Base-by-base conservation (phyloP, 2,329 filamentous ascomycete species). In the Biscogniauxia sp. region DNA sequence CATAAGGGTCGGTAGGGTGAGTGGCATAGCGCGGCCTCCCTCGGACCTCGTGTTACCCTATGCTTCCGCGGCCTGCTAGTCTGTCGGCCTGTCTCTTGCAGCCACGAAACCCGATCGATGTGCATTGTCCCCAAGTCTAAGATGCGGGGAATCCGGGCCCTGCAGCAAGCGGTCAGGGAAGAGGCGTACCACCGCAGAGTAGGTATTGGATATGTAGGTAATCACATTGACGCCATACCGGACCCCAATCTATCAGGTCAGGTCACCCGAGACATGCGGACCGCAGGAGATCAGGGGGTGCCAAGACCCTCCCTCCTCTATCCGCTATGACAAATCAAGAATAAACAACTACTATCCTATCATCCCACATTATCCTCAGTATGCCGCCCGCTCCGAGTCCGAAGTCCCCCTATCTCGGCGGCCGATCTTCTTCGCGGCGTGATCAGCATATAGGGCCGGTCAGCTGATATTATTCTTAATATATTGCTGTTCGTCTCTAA, bases 391-490 rank as follows among this genome's bases (percentile, higher is more conserved):
- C 37, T 45, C 17, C 37, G 37, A n/a, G 11, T 45, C 17, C 37
- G 37, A 17, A n/a, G 37, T 17, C 37, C 37, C 37, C 37, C 17
- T 45, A 45, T 45, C 37, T 45, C 37, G 37, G 2, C 13, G 5
- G 37, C 37, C 17, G 20, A 41, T 52, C 55, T 41, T 19, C n/a
- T 20, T 19, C 17, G 45, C 55, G 52, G 45, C 51, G 19, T 57
- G 55, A 57, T 57, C 55, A 57, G 55, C 55, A 57, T 57, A 23
- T 5, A 28, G 17, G 17, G 9, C 19, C 2, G 55, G 45, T 57
- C 55, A 57, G 55, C 49, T 57, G 55, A 57, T 57, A 20, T 25
- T 51, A 17, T 45, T 45, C 37, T 45, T 9, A 9, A 17, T 45
- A 17, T 2, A 15, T n/a, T 45, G 37, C 37, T 15, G 15, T 45